Conservation (phyloP, 306 rosid species). For the Nissolia schottii region DNA sequence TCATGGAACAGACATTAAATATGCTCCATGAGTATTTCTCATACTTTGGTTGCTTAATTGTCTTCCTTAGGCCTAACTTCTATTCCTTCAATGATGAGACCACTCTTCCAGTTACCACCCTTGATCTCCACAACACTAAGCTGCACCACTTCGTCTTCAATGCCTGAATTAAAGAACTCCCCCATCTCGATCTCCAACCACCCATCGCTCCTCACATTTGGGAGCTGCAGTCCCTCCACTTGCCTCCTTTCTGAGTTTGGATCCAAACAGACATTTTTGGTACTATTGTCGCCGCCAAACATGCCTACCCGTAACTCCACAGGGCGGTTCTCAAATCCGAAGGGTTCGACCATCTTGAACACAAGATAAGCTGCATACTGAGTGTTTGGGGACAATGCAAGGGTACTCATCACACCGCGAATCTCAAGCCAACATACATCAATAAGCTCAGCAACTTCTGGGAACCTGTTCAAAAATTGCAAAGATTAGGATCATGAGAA, state of each 20-base stretch:
- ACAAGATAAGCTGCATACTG: constrained; percentile 50
- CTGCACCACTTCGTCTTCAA: constrained; percentile 39
- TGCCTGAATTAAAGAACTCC: constrained; percentile 47
- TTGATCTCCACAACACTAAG: constrained; percentile 35
- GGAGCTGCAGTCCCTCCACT: neutral
- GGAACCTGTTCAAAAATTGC: constrained; percentile 40
- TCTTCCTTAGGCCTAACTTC: constrained; percentile 54
- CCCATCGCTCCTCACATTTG: constrained; percentile 44
- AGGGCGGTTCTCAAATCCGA: constrained; percentile 35
- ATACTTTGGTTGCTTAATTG: neutral
- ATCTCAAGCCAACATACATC: constrained; percentile 67
- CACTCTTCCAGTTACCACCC: constrained; percentile 48
- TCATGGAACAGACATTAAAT: too few relatives aligned
- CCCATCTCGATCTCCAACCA: constrained; percentile 77
- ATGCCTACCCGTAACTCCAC: constrained; percentile 35
- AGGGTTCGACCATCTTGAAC: constrained; percentile 31
- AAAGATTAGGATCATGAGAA: neutral
- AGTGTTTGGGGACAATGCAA: constrained; percentile 46
- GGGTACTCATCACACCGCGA: constrained; percentile 41
- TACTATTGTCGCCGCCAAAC: neutral
- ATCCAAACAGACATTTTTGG: constrained; percentile 22
- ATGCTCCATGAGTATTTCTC: too few relatives aligned
- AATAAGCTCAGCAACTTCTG: constrained; percentile 49
- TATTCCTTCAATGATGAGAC: constrained; percentile 64
- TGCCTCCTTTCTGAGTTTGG: neutral